Base-by-base conservation (phyloP, 2,329 filamentous ascomycete species). In the Colletotrichum siamense region DNA sequence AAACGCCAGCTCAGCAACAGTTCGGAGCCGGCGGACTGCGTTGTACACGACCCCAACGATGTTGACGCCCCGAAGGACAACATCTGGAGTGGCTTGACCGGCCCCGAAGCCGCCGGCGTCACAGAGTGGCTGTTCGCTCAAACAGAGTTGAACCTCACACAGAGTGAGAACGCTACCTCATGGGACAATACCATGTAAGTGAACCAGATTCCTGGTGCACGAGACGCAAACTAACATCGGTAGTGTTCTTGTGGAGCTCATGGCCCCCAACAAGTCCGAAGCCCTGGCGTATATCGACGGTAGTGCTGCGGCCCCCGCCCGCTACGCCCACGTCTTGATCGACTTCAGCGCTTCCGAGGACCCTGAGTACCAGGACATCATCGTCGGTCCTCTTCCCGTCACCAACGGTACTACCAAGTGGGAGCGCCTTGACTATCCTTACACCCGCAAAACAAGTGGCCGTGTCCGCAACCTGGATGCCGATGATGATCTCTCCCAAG, bases 211-310 rank as follows among this genome's bases (percentile, higher is more conserved):
- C 3, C n/a, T 18, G 10, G 13, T 22, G 2, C 0, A 1, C 7
- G 28, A 3, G 4, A 10, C 6, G 8, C 4, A n/a, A 30, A 44
- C 61, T 57, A 24, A 61, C 26, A 18, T 6, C 0, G 6, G 76
- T 49, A 83, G 81, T 12, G 67, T 83, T 6, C 78, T 83, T 4
- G 79, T 83, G 2, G 87, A 89, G 79, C 76, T 86, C 1, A 81
- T 89, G 67, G 78, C 80, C 26, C 88, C 88, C 1, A 90, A 90
- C 81, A 90, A 90, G 81, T 88, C 87, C 0, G 88, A 88, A 73
- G 86, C 84, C 0, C 71, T 89, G 63, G 74, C 83, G 4, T 90
- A 88, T 71, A 79, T 90, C 3, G 87, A 89, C 36, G 83, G 82
- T 3, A 77, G 79, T 8, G 84, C 80, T 1, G 71, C 84, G 5